A percentile compares a stretch with the other conserved stretches of the same genome.
These are phyloP conservation scores for Boletus speciosus DNA, from an alignment of 768 basidiomycete genomes.

Conservation along the genomic window DNA sequence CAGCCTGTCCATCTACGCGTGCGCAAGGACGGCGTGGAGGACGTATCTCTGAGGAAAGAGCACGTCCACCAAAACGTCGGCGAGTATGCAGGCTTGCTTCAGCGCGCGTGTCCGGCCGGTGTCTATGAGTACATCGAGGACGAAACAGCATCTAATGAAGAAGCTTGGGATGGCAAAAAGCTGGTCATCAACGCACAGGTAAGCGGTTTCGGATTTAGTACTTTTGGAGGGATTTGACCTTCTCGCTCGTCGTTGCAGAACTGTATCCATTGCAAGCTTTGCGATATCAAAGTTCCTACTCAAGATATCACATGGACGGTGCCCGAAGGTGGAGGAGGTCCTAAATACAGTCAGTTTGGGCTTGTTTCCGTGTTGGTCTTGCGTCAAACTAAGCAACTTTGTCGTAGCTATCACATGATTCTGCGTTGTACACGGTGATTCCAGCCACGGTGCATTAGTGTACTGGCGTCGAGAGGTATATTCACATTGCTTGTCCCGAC, in stretches of 20 bases:
- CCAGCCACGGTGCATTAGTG: not conserved
- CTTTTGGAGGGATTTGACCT: not conserved
- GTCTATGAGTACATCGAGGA: conserved; percentile 95
- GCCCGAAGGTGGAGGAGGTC: conserved; percentile 94
- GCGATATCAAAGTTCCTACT: conserved; percentile 93
- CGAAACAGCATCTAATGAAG: conserved; percentile 45
- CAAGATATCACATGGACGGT: conserved; percentile 98
- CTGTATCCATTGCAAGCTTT: conserved; percentile 92
- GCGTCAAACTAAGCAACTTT: not conserved
- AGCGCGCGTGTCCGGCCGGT: conserved; percentile 87
- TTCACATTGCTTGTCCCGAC: too few species aligned
- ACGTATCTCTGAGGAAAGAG: conserved; percentile 42
- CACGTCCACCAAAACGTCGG: conserved; percentile 76
- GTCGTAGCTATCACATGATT: conserved; percentile 19
- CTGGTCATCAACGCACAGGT: conserved; percentile 97
- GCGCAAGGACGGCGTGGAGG: conserved; percentile 39
- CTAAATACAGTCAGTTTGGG: conserved; percentile 76
- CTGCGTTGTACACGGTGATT: not conserved
- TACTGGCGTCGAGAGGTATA: not conserved
- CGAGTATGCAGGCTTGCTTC: conserved; percentile 86
- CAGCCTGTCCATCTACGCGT: conserved; percentile 88
- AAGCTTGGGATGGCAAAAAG: conserved; percentile 77
- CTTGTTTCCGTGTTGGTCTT: not conserved
- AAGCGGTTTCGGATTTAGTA: conserved; percentile 13
- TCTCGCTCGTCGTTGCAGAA: conserved; percentile 45